Base-by-base conservation (phyloP, 495 filamentous ascomycete genomes). In the Lophiostoma macrostomum region DNA sequence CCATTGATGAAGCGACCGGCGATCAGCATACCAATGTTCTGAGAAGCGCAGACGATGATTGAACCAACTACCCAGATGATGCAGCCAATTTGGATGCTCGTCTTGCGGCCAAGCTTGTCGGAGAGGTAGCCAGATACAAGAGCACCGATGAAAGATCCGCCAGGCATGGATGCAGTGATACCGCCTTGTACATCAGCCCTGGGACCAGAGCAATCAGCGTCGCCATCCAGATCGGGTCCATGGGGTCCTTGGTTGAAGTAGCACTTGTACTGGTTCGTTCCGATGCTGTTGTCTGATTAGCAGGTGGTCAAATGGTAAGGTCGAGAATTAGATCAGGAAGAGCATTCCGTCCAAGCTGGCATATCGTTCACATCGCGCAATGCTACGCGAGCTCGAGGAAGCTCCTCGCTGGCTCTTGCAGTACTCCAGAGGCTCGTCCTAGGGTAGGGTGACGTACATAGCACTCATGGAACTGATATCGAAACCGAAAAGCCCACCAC, bases 381-480 rank as follows among this genome's bases (percentile, higher is more conserved):
- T n/a, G n/a, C n/a, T n/a, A n/a, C n/a, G n/a, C n/a, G n/a, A n/a
- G n/a, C n/a, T n/a, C n/a, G n/a, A n/a, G n/a, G n/a, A n/a, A n/a
- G n/a, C n/a, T n/a, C n/a, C n/a, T n/a, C n/a, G n/a, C n/a, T n/a
- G n/a, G n/a, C n/a, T n/a, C n/a, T n/a, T n/a, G n/a, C n/a, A n/a
- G n/a, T n/a, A n/a, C n/a, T n/a, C n/a, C n/a, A n/a, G n/a, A n/a
- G n/a, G n/a, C n/a, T n/a, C n/a, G n/a, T n/a, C n/a, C n/a, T n/a
- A n/a, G n/a, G n/a, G n/a, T n/a, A n/a, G 14, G 23, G 6, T 1
- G 12, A 53, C 56, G 35, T 53, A 67, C 67, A 88, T 87, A 41
- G 86, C 87, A 14, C 79, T 85, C 86, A 90, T 85, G n/a, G 85
- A 88, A 50, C 78, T 78, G 66, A 90, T 88, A 73, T 89, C 87